phyloP scores from a whole-genome alignment of 2,329 filamentous ascomycete species.

The Ilyonectria sp. region DNA sequence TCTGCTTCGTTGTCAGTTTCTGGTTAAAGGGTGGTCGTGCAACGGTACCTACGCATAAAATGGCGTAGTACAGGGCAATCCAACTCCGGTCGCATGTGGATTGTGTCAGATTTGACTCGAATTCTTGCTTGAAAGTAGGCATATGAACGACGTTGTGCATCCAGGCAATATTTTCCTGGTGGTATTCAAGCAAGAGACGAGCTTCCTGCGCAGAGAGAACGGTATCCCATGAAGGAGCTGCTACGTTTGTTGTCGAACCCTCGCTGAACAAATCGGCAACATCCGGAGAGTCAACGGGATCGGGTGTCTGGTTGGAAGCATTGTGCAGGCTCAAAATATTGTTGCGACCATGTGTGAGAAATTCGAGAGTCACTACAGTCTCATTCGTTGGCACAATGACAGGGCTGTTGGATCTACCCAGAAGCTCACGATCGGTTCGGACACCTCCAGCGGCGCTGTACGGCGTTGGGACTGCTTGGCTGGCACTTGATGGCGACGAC shows the following conservation, averaged over 20 bases:
- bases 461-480: background rate
- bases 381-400: background rate
- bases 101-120: background rate
- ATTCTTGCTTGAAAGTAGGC: conserved; percentile 10
- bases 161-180: conserved; percentile 15
- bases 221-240: background rate
- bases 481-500: no score
- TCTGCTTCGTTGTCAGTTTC: background rate
- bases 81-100: background rate
- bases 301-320: background rate
- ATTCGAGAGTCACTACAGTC: conserved; percentile 11
- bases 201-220: background rate
- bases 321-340: conserved; percentile 7
- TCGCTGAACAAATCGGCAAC: background rate
- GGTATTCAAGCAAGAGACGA: background rate
- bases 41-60: background rate
- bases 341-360: conserved; percentile 14
- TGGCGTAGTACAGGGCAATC: conserved; percentile 18
- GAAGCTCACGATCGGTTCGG: background rate
- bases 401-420: background rate
- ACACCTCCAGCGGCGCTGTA: background rate
- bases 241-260: background rate
- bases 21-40: no score
- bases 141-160: conserved; percentile 25
- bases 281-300: no score